These are phyloP conservation scores for Knufia petricola DNA, from an alignment of 2,329 filamentous ascomycete genomes.

Conservation along the genomic window DNA sequence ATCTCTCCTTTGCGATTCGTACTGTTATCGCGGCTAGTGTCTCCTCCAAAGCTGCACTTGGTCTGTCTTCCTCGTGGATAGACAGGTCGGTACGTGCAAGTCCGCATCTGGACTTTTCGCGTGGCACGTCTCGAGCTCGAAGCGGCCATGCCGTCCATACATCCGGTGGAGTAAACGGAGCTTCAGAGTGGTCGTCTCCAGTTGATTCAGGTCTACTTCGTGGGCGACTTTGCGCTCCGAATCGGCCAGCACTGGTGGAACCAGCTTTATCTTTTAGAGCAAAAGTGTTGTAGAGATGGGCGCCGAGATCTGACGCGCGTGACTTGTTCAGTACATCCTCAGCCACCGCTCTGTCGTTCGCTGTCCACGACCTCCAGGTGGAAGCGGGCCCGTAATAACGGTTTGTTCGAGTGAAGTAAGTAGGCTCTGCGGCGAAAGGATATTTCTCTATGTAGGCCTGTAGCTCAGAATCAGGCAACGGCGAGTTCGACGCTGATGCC, in stretches of 20 bases:
- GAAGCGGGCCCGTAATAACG: constrained; percentile 58
- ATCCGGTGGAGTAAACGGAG: constrained; percentile 39
- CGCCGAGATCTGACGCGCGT: constrained; percentile 56
- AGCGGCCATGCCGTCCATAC: constrained; percentile 83
- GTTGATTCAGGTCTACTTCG: not conserved
- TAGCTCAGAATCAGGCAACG: not conserved
- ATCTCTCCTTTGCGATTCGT: constrained; percentile 57
- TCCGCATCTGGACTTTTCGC: constrained; percentile 42
- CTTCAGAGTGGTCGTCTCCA: constrained; percentile 16
- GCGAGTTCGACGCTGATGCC: not conserved
- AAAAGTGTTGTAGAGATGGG: constrained; percentile 73
- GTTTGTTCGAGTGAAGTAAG: constrained; percentile 48
- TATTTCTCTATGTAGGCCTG: constrained; percentile 4
- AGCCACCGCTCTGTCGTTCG: constrained; percentile 64
- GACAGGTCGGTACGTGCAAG: constrained; percentile 20
- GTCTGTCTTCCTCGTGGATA: constrained; percentile 35
- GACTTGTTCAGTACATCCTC: constrained; percentile 51
- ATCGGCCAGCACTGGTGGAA: not conserved
- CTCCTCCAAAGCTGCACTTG: constrained; percentile 59
- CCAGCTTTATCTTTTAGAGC: constrained; percentile 48
- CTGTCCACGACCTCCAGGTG: constrained; percentile 79
- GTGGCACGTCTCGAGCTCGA: constrained; percentile 51
- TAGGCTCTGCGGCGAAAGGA: constrained; percentile 11
- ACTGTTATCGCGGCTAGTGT: constrained; percentile 58
- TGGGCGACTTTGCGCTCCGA: constrained; percentile 5